These are phyloP conservation scores for Ochetophila trinervis DNA, from an alignment of 306 rosid species.

Conservation along the genomic window DNA sequence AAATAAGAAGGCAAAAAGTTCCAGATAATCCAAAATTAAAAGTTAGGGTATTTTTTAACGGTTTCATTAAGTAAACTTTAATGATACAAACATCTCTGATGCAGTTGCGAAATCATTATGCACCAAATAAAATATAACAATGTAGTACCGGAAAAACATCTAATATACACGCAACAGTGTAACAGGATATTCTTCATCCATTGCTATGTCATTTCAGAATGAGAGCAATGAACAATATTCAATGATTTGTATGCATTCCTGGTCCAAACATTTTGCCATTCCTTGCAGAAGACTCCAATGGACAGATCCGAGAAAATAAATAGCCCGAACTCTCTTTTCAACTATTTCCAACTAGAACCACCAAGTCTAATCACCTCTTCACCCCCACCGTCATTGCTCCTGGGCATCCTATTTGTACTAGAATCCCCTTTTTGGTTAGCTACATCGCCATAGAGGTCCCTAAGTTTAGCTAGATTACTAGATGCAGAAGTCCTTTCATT, in stretches of 20 bases:
- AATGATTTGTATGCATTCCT: slow-evolving; percentile 16
- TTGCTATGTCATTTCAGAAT: slow-evolving; percentile 5
- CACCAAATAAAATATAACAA: no score
- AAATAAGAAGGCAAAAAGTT: no score
- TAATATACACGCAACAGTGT: slow-evolving; percentile 35
- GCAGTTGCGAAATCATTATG: no score
- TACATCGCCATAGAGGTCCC: slow-evolving; percentile 83
- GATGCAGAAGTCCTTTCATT: slow-evolving; percentile 60
- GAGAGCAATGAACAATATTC: slow-evolving; percentile 14
- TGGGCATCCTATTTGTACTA: slow-evolving; percentile 44
- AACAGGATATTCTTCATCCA: slow-evolving; percentile 20
- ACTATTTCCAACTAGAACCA: slow-evolving; percentile 58
- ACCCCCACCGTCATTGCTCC: slow-evolving; percentile 54
- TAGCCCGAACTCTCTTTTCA: background rate
- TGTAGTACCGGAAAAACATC: slow-evolving; percentile 8
- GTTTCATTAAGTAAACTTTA: no score
- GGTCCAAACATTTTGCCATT: slow-evolving; percentile 1
- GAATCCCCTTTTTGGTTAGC: slow-evolving; percentile 58
- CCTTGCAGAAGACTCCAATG: background rate
- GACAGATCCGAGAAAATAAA: slow-evolving; percentile 5
- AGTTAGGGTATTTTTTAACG: no score
- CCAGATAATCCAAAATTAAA: no score
- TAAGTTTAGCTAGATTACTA: slow-evolving; percentile 86
- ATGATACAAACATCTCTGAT: no score
- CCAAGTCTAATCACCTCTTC: slow-evolving; percentile 94